Conservation (phyloP, 2,329 filamentous ascomycete species). For the Arthrinium phaeospermum region DNA sequence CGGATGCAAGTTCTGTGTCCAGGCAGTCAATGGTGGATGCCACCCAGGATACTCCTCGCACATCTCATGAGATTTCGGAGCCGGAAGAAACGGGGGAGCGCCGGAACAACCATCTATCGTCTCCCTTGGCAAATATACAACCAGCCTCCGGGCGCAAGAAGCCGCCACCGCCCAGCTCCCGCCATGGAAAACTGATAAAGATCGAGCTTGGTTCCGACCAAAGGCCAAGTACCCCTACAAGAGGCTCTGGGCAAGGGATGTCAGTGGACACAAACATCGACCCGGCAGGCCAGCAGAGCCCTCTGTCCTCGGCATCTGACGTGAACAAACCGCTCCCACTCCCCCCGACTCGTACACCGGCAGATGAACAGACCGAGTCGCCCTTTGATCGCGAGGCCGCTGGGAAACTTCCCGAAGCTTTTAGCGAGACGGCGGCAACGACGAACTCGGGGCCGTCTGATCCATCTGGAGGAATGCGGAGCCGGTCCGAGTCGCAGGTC, state of each 20-base stretch:
- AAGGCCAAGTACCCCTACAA: constrained; percentile 31
- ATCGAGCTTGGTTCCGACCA: constrained; percentile 49
- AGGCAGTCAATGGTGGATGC: constrained; percentile 63
- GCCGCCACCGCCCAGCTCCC: constrained; percentile 74
- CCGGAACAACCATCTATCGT: constrained; percentile 39
- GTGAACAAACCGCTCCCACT: constrained; percentile 68
- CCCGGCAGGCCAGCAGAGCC: constrained; percentile 26
- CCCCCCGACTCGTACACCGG: constrained; percentile 52
- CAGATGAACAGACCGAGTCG: constrained; percentile 54
- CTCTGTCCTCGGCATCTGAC: constrained; percentile 49
- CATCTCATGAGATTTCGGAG: constrained; percentile 62
- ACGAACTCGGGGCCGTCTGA: constrained; percentile 45
- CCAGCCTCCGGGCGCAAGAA: constrained; percentile 50
- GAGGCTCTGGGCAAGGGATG: constrained; percentile 23
- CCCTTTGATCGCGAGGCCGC: constrained; percentile 60
- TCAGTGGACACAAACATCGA: constrained; percentile 26
- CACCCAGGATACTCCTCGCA: constrained; percentile 58
- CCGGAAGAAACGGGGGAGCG: constrained; percentile 55
- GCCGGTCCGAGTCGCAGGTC: constrained; percentile 38
- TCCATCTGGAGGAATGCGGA: constrained; percentile 43
- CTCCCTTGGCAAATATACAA: constrained; percentile 31
- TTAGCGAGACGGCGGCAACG: constrained; percentile 40
- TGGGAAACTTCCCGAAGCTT: constrained; percentile 54
- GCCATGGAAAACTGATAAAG: constrained; percentile 78
- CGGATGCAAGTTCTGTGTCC: constrained; percentile 64